Conservation (phyloP, 768 basidiomycete species). For the Auriscalpium vulgare region DNA sequence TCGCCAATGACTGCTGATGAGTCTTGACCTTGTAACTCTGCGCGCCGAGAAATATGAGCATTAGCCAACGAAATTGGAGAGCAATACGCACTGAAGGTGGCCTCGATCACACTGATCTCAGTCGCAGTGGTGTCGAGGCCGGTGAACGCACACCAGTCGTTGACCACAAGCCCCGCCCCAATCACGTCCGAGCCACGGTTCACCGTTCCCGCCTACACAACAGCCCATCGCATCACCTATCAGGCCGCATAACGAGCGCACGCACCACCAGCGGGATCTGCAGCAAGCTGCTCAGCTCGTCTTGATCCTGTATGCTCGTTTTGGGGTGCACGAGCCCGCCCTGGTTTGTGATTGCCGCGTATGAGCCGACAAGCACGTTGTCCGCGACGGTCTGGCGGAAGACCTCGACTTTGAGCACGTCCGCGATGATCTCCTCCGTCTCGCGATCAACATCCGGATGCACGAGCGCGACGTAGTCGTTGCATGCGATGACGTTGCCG, state of each 20-base stretch:
- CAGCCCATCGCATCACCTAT: conserved; percentile 3
- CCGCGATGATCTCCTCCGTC: conserved; percentile 99
- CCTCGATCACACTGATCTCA: conserved; percentile 97
- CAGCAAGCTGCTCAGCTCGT: conserved; percentile 88
- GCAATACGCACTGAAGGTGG: conserved; percentile 78
- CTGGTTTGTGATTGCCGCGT: conserved; percentile 93
- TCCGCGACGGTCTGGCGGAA: conserved; percentile 96
- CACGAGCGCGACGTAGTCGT: conserved; percentile 97
- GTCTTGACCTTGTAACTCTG: conserved; percentile 52
- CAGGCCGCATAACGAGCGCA: conserved; percentile 16
- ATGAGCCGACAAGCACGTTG: conserved; percentile 94
- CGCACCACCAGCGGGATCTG: conserved; percentile 92
- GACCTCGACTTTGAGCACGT: conserved; percentile 97
- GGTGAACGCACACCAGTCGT: conserved; percentile 99
- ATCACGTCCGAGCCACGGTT: conserved; percentile 98
- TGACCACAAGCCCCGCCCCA: conserved; percentile 95
- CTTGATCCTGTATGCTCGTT: conserved; percentile 94
- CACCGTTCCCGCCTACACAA: conserved; percentile 82
- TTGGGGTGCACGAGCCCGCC: conserved; percentile 97
- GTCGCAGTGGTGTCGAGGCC: conserved; percentile 99
- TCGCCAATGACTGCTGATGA: conserved; percentile 47
- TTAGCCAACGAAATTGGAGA: background rate
- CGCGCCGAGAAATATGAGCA: background rate
- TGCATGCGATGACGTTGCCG: conserved; percentile 97
- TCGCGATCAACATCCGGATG: conserved; percentile 98